Conservation (phyloP, 2,329 filamentous ascomycete genomes). For the Ilyonectria sp. region DNA sequence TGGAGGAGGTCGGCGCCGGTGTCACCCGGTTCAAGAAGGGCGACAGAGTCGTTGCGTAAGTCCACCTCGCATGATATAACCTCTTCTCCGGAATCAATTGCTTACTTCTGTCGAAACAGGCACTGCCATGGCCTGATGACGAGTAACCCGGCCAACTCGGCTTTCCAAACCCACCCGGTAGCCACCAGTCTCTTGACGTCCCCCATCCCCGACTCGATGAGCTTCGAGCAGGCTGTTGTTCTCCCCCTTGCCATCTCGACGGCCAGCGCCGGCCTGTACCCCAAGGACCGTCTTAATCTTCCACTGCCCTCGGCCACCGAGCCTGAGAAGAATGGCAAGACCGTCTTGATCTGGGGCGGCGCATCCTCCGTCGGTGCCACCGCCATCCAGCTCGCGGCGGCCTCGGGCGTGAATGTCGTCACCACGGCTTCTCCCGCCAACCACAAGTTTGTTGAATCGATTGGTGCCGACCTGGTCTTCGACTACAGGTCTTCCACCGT, state of each 20-base stretch:
- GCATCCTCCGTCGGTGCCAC: conserved; percentile 60
- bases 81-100: no score
- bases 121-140: no score
- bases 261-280: conserved; percentile 35
- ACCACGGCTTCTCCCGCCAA: conserved; percentile 59
- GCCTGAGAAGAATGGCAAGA: conserved; percentile 14
- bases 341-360: conserved; percentile 60
- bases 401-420: conserved; percentile 60
- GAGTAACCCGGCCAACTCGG: no score
- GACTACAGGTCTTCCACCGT: background rate
- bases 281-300: conserved; percentile 37
- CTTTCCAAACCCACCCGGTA: no score
- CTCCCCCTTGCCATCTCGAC: conserved; percentile 38
- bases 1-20: no score
- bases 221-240: conserved; percentile 37
- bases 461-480: conserved; percentile 54
- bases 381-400: conserved; percentile 61
- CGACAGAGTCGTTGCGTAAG: no score
- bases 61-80: no score
- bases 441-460: conserved; percentile 55
- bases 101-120: no score
- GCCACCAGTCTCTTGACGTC: background rate
- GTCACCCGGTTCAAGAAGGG: no score
- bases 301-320: conserved; percentile 48
- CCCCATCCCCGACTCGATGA: conserved; percentile 34